These are phyloP conservation scores for Akanthomyces uredinophilus DNA, from an alignment of 2,329 filamentous ascomycete genomes.

Conservation along the genomic window DNA sequence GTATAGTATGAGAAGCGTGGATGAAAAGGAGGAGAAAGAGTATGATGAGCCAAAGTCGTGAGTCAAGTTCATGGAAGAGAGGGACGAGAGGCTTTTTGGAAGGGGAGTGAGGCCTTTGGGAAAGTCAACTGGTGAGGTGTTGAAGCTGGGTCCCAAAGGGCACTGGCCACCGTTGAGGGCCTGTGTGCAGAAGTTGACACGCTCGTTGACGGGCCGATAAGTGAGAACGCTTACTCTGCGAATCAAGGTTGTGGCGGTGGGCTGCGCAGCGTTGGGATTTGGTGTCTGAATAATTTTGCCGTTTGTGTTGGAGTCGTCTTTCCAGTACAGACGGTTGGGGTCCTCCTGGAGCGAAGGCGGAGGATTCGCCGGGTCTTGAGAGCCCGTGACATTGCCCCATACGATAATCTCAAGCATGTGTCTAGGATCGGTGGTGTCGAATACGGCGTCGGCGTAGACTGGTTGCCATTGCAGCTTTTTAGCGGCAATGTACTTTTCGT, in stretches of 20 bases:
- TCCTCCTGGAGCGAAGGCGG: conserved; percentile 49
- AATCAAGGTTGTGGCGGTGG: conserved; percentile 68
- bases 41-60: conserved; percentile 78
- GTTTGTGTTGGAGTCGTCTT: conserved; percentile 50
- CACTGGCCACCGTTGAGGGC: conserved; percentile 59
- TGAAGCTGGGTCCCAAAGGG: conserved; percentile 71
- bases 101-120: conserved; percentile 38
- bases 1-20: conserved; percentile 69
- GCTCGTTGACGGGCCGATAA: conserved; percentile 61
- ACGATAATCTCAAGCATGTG: conserved; percentile 72
- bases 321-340: conserved; percentile 47
- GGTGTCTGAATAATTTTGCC: conserved; percentile 71
- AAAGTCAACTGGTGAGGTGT: conserved; percentile 33
- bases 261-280: conserved; percentile 29
- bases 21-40: conserved; percentile 74
- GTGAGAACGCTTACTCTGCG: conserved; percentile 68
- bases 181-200: conserved; percentile 61
- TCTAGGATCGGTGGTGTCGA: conserved; percentile 55
- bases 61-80: conserved; percentile 69
- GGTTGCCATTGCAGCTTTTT: conserved; percentile 75
- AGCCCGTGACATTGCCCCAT: conserved; percentile 87
- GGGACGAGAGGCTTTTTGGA: conserved; percentile 38
- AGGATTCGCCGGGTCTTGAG: conserved; percentile 49
- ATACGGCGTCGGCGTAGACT: conserved; percentile 65
- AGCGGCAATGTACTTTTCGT: conserved; percentile 51